Base-by-base conservation (phyloP, 805 yeast genomes). In the Clavispora santaluciae region DNA sequence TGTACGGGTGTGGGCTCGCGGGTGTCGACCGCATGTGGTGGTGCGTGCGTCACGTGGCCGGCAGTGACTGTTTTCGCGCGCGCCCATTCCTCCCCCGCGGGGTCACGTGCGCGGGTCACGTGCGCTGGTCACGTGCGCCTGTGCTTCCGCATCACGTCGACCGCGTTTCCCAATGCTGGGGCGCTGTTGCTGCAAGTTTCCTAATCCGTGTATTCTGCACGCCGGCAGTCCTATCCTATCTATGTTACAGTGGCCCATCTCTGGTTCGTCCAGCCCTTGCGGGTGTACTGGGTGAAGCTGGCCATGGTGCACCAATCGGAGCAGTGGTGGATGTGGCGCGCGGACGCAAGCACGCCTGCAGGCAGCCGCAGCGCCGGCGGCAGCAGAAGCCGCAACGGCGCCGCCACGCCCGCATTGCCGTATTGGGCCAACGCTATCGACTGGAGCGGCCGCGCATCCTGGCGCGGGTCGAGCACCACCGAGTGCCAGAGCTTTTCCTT, bases 391-490 rank as follows among this genome's bases (percentile, higher is more conserved):
- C 39, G 35, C 35, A 40, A 40, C 23, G 46, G 38, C 20, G 48
- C 47, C 64, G 65, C 60, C 4, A 66, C 65, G 18, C 56, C 40
- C 35, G 46, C 48, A 26, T 50, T 46, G 33, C 61, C 59, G 44
- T 59, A 60, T 16, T 40, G 22, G n/a, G 47, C 42, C 33, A 46
- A 41, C 43, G 60, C 56, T 10, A 65, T 51, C 17, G 40, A 28
- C 11, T 29, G 20, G 6, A 34, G 18, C 1, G 67, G 68, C 8
- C 54, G 44, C 1, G 50, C 44, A 47, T 78, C 85, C 1, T 46
- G 42, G 33, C 83, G 61, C 18, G 83, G 81, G 4, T 74, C 71
- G 23, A 79, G 54, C 5, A 79, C 65, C 12, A 79, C 79, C 10
- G 42, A 30, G 33, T 41, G 43, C 51, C 52, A 46, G 22, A 50